A percentile compares a stretch with the other conserved stretches of the same genome.
These are phyloP conservation scores for Coemansia sp. DNA, from an alignment of 192 early-diverging fungal species.

Conservation along the genomic window DNA sequence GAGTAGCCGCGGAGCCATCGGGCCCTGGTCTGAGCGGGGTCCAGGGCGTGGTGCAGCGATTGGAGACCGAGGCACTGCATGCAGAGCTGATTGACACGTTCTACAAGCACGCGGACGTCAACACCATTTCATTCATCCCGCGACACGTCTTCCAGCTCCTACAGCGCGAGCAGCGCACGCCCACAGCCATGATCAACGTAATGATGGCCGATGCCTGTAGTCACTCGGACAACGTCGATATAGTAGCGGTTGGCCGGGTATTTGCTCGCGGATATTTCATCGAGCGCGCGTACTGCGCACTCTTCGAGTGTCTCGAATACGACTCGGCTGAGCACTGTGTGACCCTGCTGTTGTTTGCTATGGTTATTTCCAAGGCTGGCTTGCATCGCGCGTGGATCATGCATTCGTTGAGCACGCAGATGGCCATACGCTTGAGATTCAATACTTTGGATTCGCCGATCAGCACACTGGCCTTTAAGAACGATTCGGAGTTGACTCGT, in stretches of 20 bases:
- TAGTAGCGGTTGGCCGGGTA: slow-evolving; percentile 14
- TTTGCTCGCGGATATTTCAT: slow-evolving; percentile 40
- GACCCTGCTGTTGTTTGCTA: slow-evolving; percentile 44
- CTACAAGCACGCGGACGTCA: slow-evolving; percentile 42
- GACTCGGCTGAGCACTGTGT: slow-evolving; percentile 55
- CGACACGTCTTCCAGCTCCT: slow-evolving; percentile 37
- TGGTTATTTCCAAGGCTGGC: slow-evolving; percentile 41
- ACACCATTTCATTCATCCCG: slow-evolving; percentile 46
- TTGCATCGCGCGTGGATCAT: slow-evolving; percentile 55
- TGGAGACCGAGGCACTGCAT: slow-evolving; percentile 18
- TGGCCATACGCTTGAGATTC: slow-evolving; percentile 53
- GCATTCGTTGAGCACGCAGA: slow-evolving; percentile 51
- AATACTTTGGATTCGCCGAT: slow-evolving; percentile 50
- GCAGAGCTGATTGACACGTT: slow-evolving; percentile 45
- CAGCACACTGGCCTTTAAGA: slow-evolving; percentile 26
- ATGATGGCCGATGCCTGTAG: slow-evolving; percentile 50
- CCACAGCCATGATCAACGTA: slow-evolving; percentile 37
- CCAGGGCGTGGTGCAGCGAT: not conserved
- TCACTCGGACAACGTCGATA: slow-evolving; percentile 23
- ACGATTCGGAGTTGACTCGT: slow-evolving; percentile 27
- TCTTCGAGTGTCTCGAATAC: slow-evolving; percentile 51
- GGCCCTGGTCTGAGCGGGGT: not conserved
- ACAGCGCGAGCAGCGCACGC: slow-evolving; percentile 23
- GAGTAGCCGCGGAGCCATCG: slow-evolving; percentile 5
- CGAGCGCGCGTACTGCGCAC: slow-evolving; percentile 45